Evolutionary conservation across 2,329 filamentous ascomycete genomes (phyloP), one percentile per base, ranked within the genome.

Genomic region (Clarireedia monteithiana): DNA sequence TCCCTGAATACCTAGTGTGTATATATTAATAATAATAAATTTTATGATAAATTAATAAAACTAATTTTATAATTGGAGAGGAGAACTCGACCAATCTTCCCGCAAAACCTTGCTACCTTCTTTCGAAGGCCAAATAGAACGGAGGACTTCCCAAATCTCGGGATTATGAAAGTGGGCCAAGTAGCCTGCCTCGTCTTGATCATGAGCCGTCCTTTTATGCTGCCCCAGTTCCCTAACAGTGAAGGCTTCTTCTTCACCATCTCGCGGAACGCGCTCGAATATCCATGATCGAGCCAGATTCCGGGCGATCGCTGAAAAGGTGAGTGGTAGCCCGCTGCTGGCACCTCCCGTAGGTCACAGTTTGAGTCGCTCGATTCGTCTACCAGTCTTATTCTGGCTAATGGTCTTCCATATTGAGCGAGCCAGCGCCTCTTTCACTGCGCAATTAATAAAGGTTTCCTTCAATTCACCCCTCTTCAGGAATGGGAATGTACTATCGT

Each of bases 321-420:
- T 39, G 12, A 3, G 15, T 48, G 47, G 9, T 38, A 55, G 53
- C 30, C 7, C 10, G 9, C 3, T 10, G 30, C 17, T n/a, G 26
- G 1, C 20, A 34, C 56, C 40, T 46, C 52, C 56, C 15, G 23
- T 44, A 27, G 56, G 50, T 48, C 48, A 58, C 26, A 56, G 6
- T 50, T 58, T 58, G 42, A 56, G 53, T 49, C 20, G 26, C 34
- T 56, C 48, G 17, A 58, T 48, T 17, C 27, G 23, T 48, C 38
- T 44, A 30, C 57, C 57, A 20, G 36, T 45, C 48, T 58, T 58
- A 15, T 46, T 53, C 53, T 39, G 15, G 44, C 44, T 52, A 23
- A 58, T 58, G 36, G 44, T 56, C 42, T 56, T 45, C 57, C 57
- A 58, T 27, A 58, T 58, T 9, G 57, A 53, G 30, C 57, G 48